Evolutionary conservation across 345 rosid genomes (phyloP).

Genomic region (Eutrema heterophyllum): DNA sequence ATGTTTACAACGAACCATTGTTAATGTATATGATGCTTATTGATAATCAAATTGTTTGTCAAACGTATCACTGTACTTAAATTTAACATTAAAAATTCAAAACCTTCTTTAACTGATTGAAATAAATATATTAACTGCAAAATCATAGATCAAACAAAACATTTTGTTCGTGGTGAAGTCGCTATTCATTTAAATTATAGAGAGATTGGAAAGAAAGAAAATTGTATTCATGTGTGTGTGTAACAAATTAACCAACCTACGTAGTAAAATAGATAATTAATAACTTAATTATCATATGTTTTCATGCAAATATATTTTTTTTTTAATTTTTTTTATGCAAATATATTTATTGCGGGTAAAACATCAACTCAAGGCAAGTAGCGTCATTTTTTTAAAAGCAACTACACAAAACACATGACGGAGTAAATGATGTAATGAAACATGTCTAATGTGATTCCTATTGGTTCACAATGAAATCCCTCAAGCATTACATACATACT

Average conservation of each 20-base stretch:
- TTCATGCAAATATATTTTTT: not conserved
- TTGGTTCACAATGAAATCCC: slow-evolving; percentile 11
- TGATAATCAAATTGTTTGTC: not conserved
- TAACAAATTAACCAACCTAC: not conserved
- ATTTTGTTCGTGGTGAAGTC: not conserved
- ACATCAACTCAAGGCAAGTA: not conserved
- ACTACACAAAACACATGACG: slow-evolving; percentile 9
- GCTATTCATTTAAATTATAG: not conserved
- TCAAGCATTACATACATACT: slow-evolving; percentile 3
- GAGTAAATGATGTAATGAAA: slow-evolving; percentile 21
- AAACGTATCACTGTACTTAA: not conserved
- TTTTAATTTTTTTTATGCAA: not conserved
- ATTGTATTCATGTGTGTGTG: not conserved
- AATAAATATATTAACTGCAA: not conserved
- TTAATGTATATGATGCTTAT: not conserved
- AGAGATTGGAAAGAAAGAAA: not conserved
- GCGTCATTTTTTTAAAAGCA: not conserved
- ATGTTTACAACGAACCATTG: not conserved
- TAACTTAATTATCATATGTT: not conserved
- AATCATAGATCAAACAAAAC: not conserved
- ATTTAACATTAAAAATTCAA: not conserved
- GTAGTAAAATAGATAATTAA: not conserved
- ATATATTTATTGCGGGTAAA: not conserved
- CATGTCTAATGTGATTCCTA: not conserved
- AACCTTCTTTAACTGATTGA: not conserved